These are phyloP conservation scores for Alectoria sarmentosa DNA, from an alignment of 495 filamentous ascomycete genomes.

Conservation along the genomic window DNA sequence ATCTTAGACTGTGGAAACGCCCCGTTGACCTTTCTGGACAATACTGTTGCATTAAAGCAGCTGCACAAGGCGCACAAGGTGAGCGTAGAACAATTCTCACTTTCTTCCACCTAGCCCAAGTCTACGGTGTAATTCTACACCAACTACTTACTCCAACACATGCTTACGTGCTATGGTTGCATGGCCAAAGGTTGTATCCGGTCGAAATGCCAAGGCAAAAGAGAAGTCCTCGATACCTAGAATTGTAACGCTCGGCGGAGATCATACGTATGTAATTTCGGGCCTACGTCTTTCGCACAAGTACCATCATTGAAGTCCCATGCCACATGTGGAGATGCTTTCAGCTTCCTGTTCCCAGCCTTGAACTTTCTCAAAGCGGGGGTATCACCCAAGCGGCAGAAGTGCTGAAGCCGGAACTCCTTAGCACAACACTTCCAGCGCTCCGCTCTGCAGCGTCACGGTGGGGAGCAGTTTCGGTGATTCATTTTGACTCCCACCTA, in stretches of 20 bases:
- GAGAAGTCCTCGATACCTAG: constrained; percentile 29
- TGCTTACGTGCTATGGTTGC: background rate
- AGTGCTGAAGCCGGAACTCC: background rate
- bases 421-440: constrained; percentile 39
- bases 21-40: constrained; percentile 45
- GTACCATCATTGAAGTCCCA: background rate
- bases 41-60: constrained; percentile 45
- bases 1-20: constrained; percentile 49
- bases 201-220: constrained; percentile 26
- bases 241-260: constrained; percentile 45
- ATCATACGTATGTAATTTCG: constrained; percentile 34
- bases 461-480: constrained; percentile 44
- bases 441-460: constrained; percentile 38
- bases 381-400: background rate
- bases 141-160: background rate
- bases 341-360: background rate
- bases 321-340: background rate
- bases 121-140: background rate
- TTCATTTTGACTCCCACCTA: constrained; percentile 42
- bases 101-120: background rate
- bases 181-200: constrained; percentile 25
- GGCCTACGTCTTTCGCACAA: background rate
- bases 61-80: constrained; percentile 41
- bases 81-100: constrained; percentile 1
- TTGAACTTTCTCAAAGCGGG: background rate